Percentiles rank a stretch among this genome's conserved stretches.
These are phyloP conservation scores for Gentiana dahurica DNA, from an alignment of 257 asterid species.

Conservation along the genomic window DNA sequence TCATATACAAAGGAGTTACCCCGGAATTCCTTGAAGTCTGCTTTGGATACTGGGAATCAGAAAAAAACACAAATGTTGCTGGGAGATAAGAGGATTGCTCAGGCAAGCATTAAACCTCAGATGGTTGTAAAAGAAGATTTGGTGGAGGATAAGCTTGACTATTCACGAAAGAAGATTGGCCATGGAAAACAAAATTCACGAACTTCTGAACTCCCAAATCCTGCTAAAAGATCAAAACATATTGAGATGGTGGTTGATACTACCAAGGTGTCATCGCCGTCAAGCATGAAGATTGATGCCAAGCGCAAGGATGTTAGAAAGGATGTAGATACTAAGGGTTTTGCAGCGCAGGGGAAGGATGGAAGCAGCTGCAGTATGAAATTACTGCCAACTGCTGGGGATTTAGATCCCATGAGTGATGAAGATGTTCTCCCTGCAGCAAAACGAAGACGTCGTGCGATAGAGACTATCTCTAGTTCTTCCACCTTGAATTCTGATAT, in stretches of 20 bases:
- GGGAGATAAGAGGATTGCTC: conserved; percentile 29
- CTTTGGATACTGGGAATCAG: conserved; percentile 20
- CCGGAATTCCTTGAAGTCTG: conserved; percentile 21
- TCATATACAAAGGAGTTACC: conserved; percentile 31
- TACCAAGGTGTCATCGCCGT: conserved; percentile 16
- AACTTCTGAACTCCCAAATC: conserved; percentile 21
- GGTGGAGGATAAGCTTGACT: conserved; percentile 21
- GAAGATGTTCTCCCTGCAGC: conserved; percentile 68
- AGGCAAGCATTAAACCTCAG: conserved; percentile 18
- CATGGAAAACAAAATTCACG: conserved; percentile 27
- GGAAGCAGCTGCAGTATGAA: conserved; percentile 21
- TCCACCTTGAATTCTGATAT: conserved; percentile 26
- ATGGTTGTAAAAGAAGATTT: conserved; percentile 21
- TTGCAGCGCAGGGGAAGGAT: conserved; percentile 22
- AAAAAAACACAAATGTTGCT: conserved; percentile 26
- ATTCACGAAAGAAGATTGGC: conserved; percentile 40
- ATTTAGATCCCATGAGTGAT: conserved; percentile 35
- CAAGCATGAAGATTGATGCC: conserved; percentile 24
- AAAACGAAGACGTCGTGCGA: conserved; percentile 54
- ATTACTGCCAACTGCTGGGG: conserved; percentile 25
- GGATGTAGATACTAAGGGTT: conserved; percentile 24
- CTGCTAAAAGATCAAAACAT: conserved; percentile 35
- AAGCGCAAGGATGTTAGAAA: conserved; percentile 24
- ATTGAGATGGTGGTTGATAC: conserved; percentile 33
- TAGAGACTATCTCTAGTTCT: conserved; percentile 25